Evolutionary conservation across 2,329 filamentous ascomycete species (phyloP).

Genomic region (Fusarium sp.): DNA sequence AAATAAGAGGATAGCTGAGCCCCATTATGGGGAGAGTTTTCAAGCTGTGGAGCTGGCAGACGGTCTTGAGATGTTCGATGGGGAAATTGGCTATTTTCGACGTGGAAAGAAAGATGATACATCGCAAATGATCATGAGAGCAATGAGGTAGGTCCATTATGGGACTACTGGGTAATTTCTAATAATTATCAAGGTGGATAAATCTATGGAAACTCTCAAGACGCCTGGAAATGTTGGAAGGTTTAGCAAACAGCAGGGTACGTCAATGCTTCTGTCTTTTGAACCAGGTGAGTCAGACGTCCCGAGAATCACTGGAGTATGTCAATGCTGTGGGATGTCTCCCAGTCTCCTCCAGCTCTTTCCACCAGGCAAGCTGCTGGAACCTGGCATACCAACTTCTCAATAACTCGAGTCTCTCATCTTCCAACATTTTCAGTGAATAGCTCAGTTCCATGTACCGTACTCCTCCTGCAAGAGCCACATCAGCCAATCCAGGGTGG

Average conservation of each 20-base stretch:
- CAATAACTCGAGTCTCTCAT: neutral
- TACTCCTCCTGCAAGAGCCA: neutral
- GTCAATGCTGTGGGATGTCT: neutral
- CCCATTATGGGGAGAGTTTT: too few relatives aligned
- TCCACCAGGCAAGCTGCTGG: neutral
- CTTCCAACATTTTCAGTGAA: neutral
- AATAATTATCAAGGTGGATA: too few relatives aligned
- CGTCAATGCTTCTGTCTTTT: neutral
- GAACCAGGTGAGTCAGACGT: neutral
- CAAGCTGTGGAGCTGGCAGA: too few relatives aligned
- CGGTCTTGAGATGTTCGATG: too few relatives aligned
- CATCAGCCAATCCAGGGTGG: neutral
- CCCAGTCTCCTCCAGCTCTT: neutral
- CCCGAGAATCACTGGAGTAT: neutral
- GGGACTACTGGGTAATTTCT: too few relatives aligned
- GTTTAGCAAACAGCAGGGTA: neutral
- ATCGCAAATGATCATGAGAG: too few relatives aligned
- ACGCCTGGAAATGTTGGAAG: too few relatives aligned
- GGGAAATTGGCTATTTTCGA: too few relatives aligned
- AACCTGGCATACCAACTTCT: neutral
- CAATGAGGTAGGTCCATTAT: too few relatives aligned
- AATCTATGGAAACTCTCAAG: too few relatives aligned
- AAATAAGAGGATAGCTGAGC: too few relatives aligned
- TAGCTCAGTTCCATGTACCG: neutral
- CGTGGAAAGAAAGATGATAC: too few relatives aligned